Percentiles rank a stretch among this genome's conserved stretches.
Evolutionary conservation across 1,284 basidiomycete genomes (phyloP).

Genomic region (Leccinum griseonigrum): DNA sequence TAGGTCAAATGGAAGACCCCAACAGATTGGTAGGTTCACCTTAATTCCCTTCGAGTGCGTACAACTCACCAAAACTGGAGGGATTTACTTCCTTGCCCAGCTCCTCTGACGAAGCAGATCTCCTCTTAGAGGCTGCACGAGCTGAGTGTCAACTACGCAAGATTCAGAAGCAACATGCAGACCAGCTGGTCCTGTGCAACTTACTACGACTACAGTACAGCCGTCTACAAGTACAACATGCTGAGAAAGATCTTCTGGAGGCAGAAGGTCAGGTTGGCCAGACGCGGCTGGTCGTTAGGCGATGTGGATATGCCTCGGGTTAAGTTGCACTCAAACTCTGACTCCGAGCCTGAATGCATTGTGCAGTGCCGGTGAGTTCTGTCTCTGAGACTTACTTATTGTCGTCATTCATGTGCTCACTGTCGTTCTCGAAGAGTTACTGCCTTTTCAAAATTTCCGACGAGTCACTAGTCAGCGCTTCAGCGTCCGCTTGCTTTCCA

Average conservation of each 20-base stretch:
- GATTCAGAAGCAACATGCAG: not conserved
- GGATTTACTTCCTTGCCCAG: not conserved
- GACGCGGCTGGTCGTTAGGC: not conserved
- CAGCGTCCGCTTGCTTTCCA: too few species aligned
- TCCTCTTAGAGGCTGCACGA: not conserved
- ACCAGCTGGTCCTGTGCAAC: not conserved
- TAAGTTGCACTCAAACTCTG: not conserved
- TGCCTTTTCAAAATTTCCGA: too few species aligned
- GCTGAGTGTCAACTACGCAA: not conserved
- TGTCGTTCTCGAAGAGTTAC: too few species aligned
- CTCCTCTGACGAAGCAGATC: not conserved
- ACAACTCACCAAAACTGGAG: not conserved
- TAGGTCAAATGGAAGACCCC: too few species aligned
- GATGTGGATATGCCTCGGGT: not conserved
- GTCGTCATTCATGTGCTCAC: too few species aligned
- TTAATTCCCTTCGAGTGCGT: too few species aligned
- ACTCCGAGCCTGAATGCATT: too few species aligned
- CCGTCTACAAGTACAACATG: not conserved
- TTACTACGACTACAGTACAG: not conserved
- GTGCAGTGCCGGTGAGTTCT: too few species aligned
- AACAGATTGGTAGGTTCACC: too few species aligned
- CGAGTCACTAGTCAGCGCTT: too few species aligned
- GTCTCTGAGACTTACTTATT: too few species aligned
- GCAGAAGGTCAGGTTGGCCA: not conserved
- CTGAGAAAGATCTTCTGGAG: not conserved